Evolutionary conservation across 768 basidiomycete species (phyloP).

Genomic region (Tephrocybe sp.): DNA sequence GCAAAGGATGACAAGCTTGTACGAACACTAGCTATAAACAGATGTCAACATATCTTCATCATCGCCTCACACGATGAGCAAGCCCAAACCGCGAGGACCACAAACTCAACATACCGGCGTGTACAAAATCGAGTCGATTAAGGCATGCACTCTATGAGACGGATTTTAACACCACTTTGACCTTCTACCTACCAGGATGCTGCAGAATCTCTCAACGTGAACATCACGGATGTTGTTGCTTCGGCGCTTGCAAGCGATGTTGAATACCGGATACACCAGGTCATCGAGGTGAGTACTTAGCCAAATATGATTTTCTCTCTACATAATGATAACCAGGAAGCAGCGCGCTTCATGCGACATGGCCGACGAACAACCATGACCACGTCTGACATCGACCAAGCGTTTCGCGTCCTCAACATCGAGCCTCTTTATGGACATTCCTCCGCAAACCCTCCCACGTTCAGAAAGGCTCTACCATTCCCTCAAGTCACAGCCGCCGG

Average conservation of each 20-base stretch:
- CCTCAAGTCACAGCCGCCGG: conserved; percentile 54
- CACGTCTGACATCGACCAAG: conserved; percentile 90
- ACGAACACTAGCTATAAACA: no score
- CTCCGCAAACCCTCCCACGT: conserved; percentile 60
- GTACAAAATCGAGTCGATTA: conserved; percentile 63
- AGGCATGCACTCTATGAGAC: conserved; percentile 45
- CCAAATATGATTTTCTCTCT: neutral
- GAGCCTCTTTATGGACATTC: conserved; percentile 93
- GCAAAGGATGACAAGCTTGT: no score
- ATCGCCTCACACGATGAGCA: conserved; percentile 30
- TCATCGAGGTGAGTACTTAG: conserved; percentile 69
- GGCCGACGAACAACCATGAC: conserved; percentile 87
- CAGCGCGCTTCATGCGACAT: conserved; percentile 95
- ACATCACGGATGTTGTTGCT: conserved; percentile 79
- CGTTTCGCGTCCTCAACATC: conserved; percentile 91
- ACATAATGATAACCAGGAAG: conserved; percentile 60
- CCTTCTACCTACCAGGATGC: conserved; percentile 70
- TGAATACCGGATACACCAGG: conserved; percentile 94
- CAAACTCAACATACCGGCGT: conserved; percentile 57
- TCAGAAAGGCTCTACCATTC: conserved; percentile 59
- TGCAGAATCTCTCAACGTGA: conserved; percentile 83
- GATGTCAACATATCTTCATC: neutral
- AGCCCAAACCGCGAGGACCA: conserved; percentile 47
- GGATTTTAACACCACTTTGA: no score
- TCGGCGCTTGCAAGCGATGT: conserved; percentile 92